These are phyloP conservation scores for Rutidosis leptorrhynchoides DNA, from an alignment of 129 eudicot genomes.

Conservation along the genomic window DNA sequence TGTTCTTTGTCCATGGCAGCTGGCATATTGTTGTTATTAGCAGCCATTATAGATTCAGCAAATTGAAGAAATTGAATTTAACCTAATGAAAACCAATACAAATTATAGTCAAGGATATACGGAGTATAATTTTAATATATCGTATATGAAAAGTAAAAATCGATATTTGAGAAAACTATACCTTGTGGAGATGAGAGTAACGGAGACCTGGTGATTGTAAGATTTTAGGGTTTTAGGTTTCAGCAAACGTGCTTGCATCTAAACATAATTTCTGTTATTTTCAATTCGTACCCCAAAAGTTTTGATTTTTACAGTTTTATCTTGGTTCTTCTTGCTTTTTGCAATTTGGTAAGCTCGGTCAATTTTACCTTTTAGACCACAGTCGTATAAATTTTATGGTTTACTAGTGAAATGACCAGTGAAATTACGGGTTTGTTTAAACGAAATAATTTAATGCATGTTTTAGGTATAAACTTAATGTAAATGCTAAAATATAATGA, in stretches of 20 bases:
- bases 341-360: neutral
- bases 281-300: slow-evolving; percentile 9
- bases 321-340: neutral
- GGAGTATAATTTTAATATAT: neutral
- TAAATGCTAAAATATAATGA: too few relatives aligned
- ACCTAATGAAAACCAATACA: slow-evolving; percentile 7
- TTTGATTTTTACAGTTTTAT: neutral
- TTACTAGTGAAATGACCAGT: too few relatives aligned
- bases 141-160: neutral
- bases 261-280: slow-evolving; percentile 1
- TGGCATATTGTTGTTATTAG: slow-evolving; percentile 31
- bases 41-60: slow-evolving; percentile 36
- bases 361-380: too few relatives aligned
- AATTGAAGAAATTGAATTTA: slow-evolving; percentile 2
- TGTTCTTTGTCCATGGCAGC: slow-evolving; percentile 39
- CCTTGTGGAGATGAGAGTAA: slow-evolving; percentile 16
- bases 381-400: too few relatives aligned
- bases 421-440: too few relatives aligned
- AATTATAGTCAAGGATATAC: neutral
- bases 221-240: slow-evolving; percentile 30
- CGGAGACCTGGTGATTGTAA: slow-evolving; percentile 10
- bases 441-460: too few relatives aligned
- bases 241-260: neutral
- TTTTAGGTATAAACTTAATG: too few relatives aligned
- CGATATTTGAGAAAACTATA: slow-evolving; percentile 7